Evolutionary conservation across 306 rosid species (phyloP).

Genomic region (Cucumis melo): DNA sequence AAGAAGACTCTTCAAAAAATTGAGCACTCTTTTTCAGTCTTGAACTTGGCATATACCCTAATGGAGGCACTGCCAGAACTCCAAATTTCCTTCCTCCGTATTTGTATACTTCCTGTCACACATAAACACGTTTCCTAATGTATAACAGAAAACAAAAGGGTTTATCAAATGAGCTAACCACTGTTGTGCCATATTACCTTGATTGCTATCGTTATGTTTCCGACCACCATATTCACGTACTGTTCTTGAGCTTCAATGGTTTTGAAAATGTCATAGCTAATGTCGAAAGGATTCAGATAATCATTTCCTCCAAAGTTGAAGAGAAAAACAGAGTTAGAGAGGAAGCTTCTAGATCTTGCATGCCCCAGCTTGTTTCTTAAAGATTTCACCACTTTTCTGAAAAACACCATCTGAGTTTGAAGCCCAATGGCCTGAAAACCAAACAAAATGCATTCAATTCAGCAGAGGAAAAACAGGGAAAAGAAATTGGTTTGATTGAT

Average conservation of each 20-base stretch:
- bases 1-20: constrained; percentile 14
- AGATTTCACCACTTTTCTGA: constrained; percentile 17
- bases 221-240: constrained; percentile 20
- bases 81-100: constrained; percentile 45
- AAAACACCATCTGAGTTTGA: constrained; percentile 21
- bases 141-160: too few species aligned
- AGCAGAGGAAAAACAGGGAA: background rate
- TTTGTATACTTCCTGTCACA: constrained; percentile 22
- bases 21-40: constrained; percentile 15
- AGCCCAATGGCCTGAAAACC: constrained; percentile 23
- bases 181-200: constrained; percentile 3
- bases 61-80: constrained; percentile 6
- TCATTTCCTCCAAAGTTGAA: constrained; percentile 27
- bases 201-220: constrained; percentile 22
- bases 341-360: constrained; percentile 11
- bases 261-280: background rate
- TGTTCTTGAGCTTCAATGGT: constrained; percentile 12
- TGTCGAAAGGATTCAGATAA: background rate
- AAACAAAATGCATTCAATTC: background rate
- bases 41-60: constrained; percentile 13
- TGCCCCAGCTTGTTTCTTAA: constrained; percentile 19
- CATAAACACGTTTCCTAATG: too few species aligned
- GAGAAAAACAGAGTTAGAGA: constrained; percentile 33
- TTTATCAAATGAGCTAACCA: too few species aligned
- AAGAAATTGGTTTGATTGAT: background rate